phyloP scores from a whole-genome alignment of 768 basidiomycete genomes.

The Pleurotus tuber-regium region DNA sequence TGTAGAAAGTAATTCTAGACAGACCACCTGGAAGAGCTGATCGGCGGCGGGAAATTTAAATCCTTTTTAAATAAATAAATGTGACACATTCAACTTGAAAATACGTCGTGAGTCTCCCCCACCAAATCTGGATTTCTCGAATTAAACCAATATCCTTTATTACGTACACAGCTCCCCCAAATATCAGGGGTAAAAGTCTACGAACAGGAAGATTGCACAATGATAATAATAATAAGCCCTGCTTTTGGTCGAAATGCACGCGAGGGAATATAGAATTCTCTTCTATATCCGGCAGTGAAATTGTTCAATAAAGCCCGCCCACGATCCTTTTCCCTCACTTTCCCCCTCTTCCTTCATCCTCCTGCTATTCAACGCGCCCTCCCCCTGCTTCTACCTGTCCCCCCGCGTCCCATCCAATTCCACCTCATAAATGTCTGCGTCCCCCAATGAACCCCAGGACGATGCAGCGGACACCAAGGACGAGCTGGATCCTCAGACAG shows the following conservation, averaged over 20 bases:
- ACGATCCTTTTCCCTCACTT: slow-evolving; percentile 63
- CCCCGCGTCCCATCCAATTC: slow-evolving; percentile 32
- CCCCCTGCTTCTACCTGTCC: slow-evolving; percentile 35
- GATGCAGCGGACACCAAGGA: slow-evolving; percentile 52
- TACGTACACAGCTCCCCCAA: slow-evolving; percentile 62
- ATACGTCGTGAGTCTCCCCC: slow-evolving; percentile 2
- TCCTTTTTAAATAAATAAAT: slow-evolving; percentile 23
- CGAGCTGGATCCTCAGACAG: slow-evolving; percentile 42
- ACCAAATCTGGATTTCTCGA: slow-evolving; percentile 34
- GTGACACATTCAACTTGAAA: slow-evolving; percentile 20
- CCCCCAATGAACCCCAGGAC: slow-evolving; percentile 50
- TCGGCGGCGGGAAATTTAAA: slow-evolving; percentile 29
- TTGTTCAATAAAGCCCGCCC: slow-evolving; percentile 77
- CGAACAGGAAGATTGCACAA: slow-evolving; percentile 46
- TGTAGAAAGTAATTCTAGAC: not conserved
- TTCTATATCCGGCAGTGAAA: slow-evolving; percentile 69
- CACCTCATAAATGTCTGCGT: too few relatives aligned
- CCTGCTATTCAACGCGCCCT: slow-evolving; percentile 32
- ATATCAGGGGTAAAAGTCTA: slow-evolving; percentile 56
- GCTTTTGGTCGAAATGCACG: slow-evolving; percentile 57
- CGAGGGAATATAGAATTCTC: slow-evolving; percentile 53
- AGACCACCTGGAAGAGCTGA: slow-evolving; percentile 20
- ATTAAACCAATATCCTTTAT: slow-evolving; percentile 30
- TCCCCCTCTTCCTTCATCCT: slow-evolving; percentile 40
- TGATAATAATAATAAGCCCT: slow-evolving; percentile 60